Percentiles rank a stretch among this genome's conserved stretches.
Evolutionary conservation across 1,139 yeast species (phyloP).

Genomic region (Zygosaccharomyces pseudobailii): DNA sequence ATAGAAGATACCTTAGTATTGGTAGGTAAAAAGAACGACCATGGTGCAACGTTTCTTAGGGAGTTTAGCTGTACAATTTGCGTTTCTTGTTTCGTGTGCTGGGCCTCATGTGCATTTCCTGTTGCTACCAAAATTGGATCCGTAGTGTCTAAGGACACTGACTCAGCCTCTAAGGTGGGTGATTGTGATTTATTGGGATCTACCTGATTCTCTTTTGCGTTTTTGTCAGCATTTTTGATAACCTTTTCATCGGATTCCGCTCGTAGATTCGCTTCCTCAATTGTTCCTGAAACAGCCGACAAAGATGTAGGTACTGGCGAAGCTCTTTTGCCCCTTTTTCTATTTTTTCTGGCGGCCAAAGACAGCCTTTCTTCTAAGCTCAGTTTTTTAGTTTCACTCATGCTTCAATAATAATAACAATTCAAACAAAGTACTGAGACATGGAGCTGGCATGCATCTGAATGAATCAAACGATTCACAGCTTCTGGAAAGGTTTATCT

Average conservation of each 20-base stretch:
- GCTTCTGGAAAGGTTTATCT: background rate
- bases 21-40: constrained; percentile 21
- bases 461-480: background rate
- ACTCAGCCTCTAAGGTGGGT: no score
- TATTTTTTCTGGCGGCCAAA: constrained; percentile 57
- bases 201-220: no score
- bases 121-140: no score
- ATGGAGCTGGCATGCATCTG: background rate
- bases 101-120: no score
- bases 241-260: constrained; percentile 16
- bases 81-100: background rate
- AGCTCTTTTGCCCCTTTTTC: constrained; percentile 27
- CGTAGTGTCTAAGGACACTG: no score
- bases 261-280: constrained; percentile 13
- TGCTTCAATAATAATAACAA: background rate
- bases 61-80: background rate
- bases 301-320: constrained; percentile 6
- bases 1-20: constrained; percentile 14
- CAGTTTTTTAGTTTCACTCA: constrained; percentile 37
- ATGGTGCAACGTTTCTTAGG: constrained; percentile 3
- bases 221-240: constrained; percentile 1
- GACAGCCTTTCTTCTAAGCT: constrained; percentile 79
- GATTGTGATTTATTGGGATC: no score
- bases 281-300: constrained; percentile 3
- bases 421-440: background rate